Conservation (phyloP, 2,329 filamentous ascomycete species). For the Diaporthe sp. region DNA sequence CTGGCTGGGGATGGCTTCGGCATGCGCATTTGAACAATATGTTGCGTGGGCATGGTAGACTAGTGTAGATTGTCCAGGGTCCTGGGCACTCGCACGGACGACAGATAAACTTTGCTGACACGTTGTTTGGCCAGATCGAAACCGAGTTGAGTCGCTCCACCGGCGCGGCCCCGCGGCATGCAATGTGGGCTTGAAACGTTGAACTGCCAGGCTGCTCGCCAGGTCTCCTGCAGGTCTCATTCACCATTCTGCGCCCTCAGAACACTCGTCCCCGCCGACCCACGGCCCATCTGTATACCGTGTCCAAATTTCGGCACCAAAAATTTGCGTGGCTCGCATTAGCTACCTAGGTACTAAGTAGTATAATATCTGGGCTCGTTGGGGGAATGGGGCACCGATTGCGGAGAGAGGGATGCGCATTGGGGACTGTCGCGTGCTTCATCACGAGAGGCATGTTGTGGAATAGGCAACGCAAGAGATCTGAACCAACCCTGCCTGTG, state of each 20-base stretch:
- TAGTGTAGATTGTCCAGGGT: neutral
- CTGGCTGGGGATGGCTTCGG: neutral
- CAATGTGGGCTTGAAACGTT: constrained; percentile 12
- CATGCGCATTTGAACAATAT: neutral
- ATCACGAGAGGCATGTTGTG: neutral
- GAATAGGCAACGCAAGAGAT: neutral
- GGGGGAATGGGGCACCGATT: neutral
- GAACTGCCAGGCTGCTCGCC: neutral
- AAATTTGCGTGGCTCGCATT: neutral
- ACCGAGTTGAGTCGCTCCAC: constrained; percentile 14
- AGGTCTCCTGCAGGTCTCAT: too few relatives aligned
- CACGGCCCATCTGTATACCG: neutral
- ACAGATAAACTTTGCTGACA: neutral
- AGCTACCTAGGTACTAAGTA: neutral
- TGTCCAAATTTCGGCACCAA: neutral
- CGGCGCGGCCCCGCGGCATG: neutral
- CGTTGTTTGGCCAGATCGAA: constrained; percentile 15
- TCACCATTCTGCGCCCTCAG: neutral
- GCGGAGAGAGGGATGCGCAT: neutral
- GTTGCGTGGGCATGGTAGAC: neutral
- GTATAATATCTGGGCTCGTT: neutral
- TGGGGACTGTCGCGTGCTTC: constrained; percentile 1
- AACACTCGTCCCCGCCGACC: neutral
- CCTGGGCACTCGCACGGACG: constrained; percentile 5
- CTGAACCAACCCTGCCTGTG: neutral